These are phyloP conservation scores for Fomitopsis palustris DNA, from an alignment of 1,284 basidiomycete species.

Conservation along the genomic window DNA sequence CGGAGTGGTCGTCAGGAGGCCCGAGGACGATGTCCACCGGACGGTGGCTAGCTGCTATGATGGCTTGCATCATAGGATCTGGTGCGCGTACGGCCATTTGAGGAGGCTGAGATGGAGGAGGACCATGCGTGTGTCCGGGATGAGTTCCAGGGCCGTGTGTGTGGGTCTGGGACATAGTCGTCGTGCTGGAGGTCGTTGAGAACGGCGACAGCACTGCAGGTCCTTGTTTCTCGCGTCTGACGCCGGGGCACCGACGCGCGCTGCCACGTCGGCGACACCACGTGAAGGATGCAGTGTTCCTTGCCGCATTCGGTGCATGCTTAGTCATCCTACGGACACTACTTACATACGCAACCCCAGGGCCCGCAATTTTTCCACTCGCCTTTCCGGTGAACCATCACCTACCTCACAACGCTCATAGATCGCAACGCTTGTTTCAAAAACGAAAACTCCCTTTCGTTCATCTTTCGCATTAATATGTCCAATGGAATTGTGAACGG, in stretches of 20 bases:
- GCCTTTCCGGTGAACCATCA: slow-evolving; percentile 36
- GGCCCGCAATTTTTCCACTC: slow-evolving; percentile 23
- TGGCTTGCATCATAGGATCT: slow-evolving; percentile 68
- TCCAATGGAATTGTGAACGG: slow-evolving; percentile 85
- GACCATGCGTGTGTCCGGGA: slow-evolving; percentile 33
- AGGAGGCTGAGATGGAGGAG: slow-evolving; percentile 33
- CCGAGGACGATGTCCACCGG: slow-evolving; percentile 56
- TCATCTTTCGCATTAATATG: slow-evolving; percentile 57
- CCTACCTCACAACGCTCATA: slow-evolving; percentile 29
- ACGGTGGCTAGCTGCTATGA: slow-evolving; percentile 71
- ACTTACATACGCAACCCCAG: slow-evolving; percentile 20
- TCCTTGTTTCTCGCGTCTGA: slow-evolving; percentile 3
- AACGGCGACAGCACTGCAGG: slow-evolving; percentile 2
- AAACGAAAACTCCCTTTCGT: slow-evolving; percentile 20
- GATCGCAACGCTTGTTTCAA: slow-evolving; percentile 27
- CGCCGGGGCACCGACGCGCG: neutral
- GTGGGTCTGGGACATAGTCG: slow-evolving; percentile 27
- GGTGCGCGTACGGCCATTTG: slow-evolving; percentile 43
- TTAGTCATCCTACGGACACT: slow-evolving; percentile 14
- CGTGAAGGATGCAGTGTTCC: neutral
- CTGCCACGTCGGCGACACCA: slow-evolving; percentile 4
- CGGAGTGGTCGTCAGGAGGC: slow-evolving; percentile 45
- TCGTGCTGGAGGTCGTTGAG: neutral
- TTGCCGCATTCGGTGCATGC: neutral
- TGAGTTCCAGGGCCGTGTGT: slow-evolving; percentile 33